Evolutionary conservation across 306 rosid species (phyloP), one percentile per base, ranked within the genome.

Genomic region (Corylus americana): DNA sequence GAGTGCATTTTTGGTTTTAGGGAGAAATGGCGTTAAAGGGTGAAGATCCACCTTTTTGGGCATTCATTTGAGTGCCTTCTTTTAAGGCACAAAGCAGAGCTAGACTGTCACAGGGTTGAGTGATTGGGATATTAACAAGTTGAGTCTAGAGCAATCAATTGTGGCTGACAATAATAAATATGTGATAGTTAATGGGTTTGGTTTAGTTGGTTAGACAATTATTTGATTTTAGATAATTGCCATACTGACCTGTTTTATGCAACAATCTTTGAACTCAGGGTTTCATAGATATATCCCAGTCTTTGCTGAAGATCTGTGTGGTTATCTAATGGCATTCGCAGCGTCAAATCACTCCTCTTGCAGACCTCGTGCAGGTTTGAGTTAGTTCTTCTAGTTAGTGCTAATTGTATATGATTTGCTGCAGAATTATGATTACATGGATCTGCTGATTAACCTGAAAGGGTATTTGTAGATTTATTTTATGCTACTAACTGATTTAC

Each of bases 361-460:
- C 17, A 79, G 85, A 64, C 72, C 70, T 55, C 79, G 74, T 68
- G 67, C 90, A 91, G 97, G 97, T 92, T 88, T 83, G 82, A 71
- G 62, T 81, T 76, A 74, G 47, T 78, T 17, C 49, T 82, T 62
- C 58, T 17, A 17, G 53, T 1, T 17, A 3, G 37, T 13, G n/a
- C 16, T 55, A 55, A 18, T 51, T 35, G 25, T 17, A 17, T 16
- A 64, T 35, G 70, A 64, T 64, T 64, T 64, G 20, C 7, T 64
- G 22, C 35, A 16, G 45, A 17, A 0, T 16, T 16, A 63, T 63
- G 29, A 63, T 35, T 63, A 13, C 74, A 50, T 51, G 81, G 11
- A 64, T 5, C 68, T 39, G 7, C 47, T 67, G 66, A 16, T 14
- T 8, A 53, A 18, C 22, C 3, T 20, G 50, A 44, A 50, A 22